Base-by-base conservation (phyloP, 495 filamentous ascomycete species). In the Filosporella fistucella region DNA sequence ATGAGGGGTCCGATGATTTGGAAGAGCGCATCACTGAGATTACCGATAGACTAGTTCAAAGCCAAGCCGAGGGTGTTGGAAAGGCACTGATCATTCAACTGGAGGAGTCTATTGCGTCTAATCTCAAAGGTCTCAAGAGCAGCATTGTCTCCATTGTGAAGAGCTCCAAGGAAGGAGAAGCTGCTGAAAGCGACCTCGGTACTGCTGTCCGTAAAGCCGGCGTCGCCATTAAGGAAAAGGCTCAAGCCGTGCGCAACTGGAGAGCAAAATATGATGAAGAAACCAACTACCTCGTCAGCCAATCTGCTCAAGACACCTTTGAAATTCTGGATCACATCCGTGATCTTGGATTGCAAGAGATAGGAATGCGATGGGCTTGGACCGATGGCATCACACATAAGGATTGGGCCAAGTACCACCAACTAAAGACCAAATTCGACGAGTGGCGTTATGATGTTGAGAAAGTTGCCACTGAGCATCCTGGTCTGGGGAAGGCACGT, bases 331-430 rank as follows among this genome's bases (percentile, higher is more conserved):
- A 93, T 53, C 75, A 78, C 42, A 89, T 96, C 46, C 79, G 88
- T 17, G 89, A 96, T 53, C 72, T 96, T 7, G 89, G 90, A 2
- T 73, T 99, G 7, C 89, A 96, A 59, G 91, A 96, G 59, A 88
- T 99, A 44, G 94, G 94, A 32, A 91, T 94, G 79, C 88, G 93
- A 49, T 99, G 94, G 91, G 90, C 91, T 1, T 94, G 88, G 85
- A 95, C 88, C 76, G 91, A 96, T 42, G 85, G 85, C 29, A 80
- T 99, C 49, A 91, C 90, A 5, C 95, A 97, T 72, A 91, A 93
- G 57, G 90, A 96, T 61, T 99, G 94, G 94, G 78, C 79, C 22
- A 87, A 86, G 57, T 97, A 96, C 60, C 86, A 96, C 58, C 73
- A 83, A 21, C 71, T 97, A 47, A 94, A 88, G 68, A 78, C 78